These are phyloP conservation scores for Globisporangium canariense DNA, from an alignment of 352 stramenopile species.

Conservation along the genomic window DNA sequence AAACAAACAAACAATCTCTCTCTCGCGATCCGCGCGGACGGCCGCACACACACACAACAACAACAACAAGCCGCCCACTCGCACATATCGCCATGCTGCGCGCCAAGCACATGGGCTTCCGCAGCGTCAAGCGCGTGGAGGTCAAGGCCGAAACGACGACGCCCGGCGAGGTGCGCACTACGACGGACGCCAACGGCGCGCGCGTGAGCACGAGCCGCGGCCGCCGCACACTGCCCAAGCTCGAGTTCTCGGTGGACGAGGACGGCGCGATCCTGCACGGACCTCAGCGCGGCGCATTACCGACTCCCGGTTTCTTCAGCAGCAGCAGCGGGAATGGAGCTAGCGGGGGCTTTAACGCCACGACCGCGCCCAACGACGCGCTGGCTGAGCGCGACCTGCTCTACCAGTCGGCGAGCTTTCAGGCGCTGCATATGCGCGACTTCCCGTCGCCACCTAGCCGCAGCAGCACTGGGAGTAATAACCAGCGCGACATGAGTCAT, in stretches of 20 bases:
- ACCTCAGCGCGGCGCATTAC: constrained; percentile 50
- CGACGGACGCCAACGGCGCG: constrained; percentile 58
- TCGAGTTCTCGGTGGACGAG: constrained; percentile 84
- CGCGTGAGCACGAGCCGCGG: constrained; percentile 58
- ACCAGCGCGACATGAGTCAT: constrained; percentile 11
- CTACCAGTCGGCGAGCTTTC: constrained; percentile 42
- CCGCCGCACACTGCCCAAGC: constrained; percentile 71
- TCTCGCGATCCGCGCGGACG: not conserved
- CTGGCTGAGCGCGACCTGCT: constrained; percentile 33
- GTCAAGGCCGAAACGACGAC: constrained; percentile 87
- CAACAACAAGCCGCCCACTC: not conserved
- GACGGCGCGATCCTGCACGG: constrained; percentile 77
- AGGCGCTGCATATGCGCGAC: constrained; percentile 53
- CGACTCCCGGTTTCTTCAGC: constrained; percentile 10
- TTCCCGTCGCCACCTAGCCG: constrained; percentile 26
- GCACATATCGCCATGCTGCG: constrained; percentile 41
- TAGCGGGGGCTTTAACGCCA: not conserved
- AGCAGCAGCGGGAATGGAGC: not conserved
- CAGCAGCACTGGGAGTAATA: constrained; percentile 2
- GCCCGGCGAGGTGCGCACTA: constrained; percentile 67
- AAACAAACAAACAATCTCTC: not conserved
- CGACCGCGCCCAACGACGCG: constrained; percentile 11
- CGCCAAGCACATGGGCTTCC: constrained; percentile 82
- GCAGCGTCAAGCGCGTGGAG: constrained; percentile 73
- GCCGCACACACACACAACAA: no score